Base-by-base conservation (phyloP, 2,329 filamentous ascomycete species). In the Talaromyces sp. region DNA sequence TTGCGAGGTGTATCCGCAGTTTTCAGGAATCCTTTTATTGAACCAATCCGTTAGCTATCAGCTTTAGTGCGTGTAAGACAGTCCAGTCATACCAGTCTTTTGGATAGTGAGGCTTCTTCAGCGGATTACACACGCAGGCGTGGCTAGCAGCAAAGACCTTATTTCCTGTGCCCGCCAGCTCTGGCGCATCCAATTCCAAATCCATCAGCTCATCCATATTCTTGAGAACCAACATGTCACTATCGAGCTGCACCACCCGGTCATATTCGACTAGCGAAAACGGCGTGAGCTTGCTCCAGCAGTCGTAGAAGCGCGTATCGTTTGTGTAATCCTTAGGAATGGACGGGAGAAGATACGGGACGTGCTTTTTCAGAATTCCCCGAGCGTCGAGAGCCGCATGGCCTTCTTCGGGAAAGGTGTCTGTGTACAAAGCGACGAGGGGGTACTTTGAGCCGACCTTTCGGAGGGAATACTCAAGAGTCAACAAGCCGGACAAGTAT, bases 181-280 rank as follows among this genome's bases (percentile, higher is more conserved):
- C 80, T 0, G 85, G 81, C 22, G 80, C 73, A 76, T 94, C 91
- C 54, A 96, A 85, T 67, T 86, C 81, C 59, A 96, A 71, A n/a
- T 91, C 87, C 91, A 96, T 96, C 70, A 96, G 81, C 80, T 96
- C 92, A 75, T 96, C 93, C 91, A 97, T 96, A 78, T 96, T 96
- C 72, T 84, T 84, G 69, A 89, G 78, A 8, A 92, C 87, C 60
- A 96, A 80, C 92, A 96, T 96, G 80, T 97, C 93, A 73, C 89
- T 90, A 79, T 97, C 93, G 63, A 97, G 84, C 79, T 92, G 90
- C 41, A 96, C 90, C 39, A 96, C 86, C 47, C 92, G 86, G 31
- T 89, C 84, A 79, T 93, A 96, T 75, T 93, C 87, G 19, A 84
- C 84, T 37, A 96, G 82, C 25, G 86, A 88, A 76, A 96, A 97